Evolutionary conservation across 2,329 filamentous ascomycete genomes (phyloP), one percentile per base, ranked within the genome.

Genomic region (Ustilaginoidea virens): DNA sequence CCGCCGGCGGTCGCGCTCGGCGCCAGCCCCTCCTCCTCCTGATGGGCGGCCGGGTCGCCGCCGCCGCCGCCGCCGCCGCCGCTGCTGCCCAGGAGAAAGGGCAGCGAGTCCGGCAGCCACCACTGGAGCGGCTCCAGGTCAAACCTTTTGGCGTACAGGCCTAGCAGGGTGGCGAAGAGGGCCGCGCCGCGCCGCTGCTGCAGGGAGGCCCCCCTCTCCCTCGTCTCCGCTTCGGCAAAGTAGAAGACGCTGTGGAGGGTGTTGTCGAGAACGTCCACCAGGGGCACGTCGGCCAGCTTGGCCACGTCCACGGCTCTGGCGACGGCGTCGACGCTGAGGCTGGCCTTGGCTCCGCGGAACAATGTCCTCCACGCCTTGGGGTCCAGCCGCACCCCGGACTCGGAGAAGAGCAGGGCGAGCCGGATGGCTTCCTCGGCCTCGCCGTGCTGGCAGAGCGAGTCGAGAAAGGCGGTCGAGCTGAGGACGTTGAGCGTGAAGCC

Each of bases 291-390:
- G 28, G 76, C 58, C 25, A 78, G 60, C 18, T 58, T 55, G 24
- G 51, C 53, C 1, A 57, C 41, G 8, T 53, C 55, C 17, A 55
- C 36, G 1, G 51, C 44, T 18, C 41, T 41, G 11, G 36, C 32
- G n/a, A 83, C 58, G 16, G 62, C 61, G 3, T 58, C 48, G 4
- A 62, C 55, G 35, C 80, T 63, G 15, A 60, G 50, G 13, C 59
- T 58, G 4, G 48, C 45, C 39, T 82, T 81, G 29, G 80, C 77
- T 18, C 77, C 76, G 33, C 75, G 68, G 23, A 92, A 63, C 19
- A 93, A 57, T 17, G 73, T 72, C 1, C 73, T 61, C 45, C 75
- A 81, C 0, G 81, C 76, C 37, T 71, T 66, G 0, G 54, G 53
- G 46, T 92, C 74, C 0, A 80, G 68, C 30, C 65, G 48, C 11